Percentiles rank a stretch among this genome's conserved stretches.
Conservation (phyloP, 2,329 filamentous ascomycete genomes). For the Claviceps africana region DNA sequence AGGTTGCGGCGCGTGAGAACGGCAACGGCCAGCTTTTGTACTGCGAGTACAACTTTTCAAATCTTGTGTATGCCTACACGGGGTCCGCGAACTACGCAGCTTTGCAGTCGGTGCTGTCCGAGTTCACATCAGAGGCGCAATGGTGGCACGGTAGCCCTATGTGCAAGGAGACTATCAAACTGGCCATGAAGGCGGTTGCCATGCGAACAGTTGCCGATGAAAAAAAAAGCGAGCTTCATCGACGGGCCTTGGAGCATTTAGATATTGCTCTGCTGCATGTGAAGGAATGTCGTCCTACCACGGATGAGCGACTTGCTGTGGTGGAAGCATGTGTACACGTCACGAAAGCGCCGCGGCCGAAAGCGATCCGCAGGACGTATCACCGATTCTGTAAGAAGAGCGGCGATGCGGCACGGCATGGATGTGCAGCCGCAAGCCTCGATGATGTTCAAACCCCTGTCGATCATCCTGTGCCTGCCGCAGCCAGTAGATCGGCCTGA, state of each 20-base stretch:
- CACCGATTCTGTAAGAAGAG: neutral
- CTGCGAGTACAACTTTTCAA: conserved; percentile 24
- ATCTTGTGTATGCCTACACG: conserved; percentile 21
- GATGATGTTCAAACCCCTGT: neutral
- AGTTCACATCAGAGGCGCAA: conserved; percentile 17
- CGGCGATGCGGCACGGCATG: neutral
- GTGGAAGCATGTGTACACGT: conserved; percentile 11
- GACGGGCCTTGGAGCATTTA: conserved; percentile 11
- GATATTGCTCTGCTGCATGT: conserved; percentile 14
- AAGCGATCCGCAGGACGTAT: neutral
- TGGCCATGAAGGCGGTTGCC: conserved; percentile 21
- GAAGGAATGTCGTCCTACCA: conserved; percentile 10
- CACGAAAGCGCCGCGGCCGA: neutral
- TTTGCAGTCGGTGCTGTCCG: conserved; percentile 17
- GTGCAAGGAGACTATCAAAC: conserved; percentile 25
- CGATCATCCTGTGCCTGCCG: neutral
- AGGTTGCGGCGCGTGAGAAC: conserved; percentile 22
- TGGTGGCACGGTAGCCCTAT: conserved; percentile 24
- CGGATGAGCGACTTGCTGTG: conserved; percentile 9
- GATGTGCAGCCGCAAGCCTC: no score
- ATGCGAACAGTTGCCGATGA: conserved; percentile 11
- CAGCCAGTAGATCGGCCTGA: neutral
- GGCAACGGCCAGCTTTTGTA: conserved; percentile 23
- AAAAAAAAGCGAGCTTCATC: conserved; percentile 9
- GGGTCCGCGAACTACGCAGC: conserved; percentile 18